Evolutionary conservation across 176 grass and related monocot species (phyloP).

Genomic region (Pontederia paniculata): DNA sequence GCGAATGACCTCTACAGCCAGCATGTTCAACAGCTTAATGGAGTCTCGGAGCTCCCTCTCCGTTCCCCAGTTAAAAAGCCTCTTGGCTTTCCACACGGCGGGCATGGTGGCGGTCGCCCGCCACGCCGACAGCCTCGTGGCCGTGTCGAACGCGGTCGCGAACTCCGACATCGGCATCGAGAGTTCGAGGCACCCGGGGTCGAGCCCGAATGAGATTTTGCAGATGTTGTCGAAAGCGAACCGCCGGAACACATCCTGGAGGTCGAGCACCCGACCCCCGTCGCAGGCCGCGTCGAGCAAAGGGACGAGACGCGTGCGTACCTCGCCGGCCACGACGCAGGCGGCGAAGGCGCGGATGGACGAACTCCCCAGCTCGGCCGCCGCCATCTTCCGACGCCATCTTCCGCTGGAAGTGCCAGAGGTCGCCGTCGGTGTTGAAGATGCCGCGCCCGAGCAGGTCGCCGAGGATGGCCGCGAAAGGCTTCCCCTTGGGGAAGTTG

Average conservation of each 20-base stretch:
- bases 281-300: constrained; percentile 27
- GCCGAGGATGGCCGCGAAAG: constrained; percentile 47
- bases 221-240: constrained; percentile 76
- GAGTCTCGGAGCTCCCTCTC: constrained; percentile 44
- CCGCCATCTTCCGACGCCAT: constrained; percentile 97
- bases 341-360: constrained; percentile 46
- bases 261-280: constrained; percentile 22
- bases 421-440: constrained; percentile 62
- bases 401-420: constrained; percentile 69
- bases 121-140: constrained; percentile 34
- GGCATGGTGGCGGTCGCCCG: constrained; percentile 32
- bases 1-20: constrained; percentile 41
- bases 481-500: constrained; percentile 67
- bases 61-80: constrained; percentile 42
- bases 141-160: constrained; percentile 46
- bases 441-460: constrained; percentile 71
- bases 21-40: constrained; percentile 32
- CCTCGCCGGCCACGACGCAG: constrained; percentile 37
- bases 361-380: constrained; percentile 62
- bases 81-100: constrained; percentile 41
- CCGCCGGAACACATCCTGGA: constrained; percentile 67
- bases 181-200: constrained; percentile 40
- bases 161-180: constrained; percentile 42
- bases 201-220: constrained; percentile 63
- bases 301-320: constrained; percentile 32